A percentile compares a stretch with the other conserved stretches of the same genome.
phyloP scores from a whole-genome alignment of 1,284 basidiomycete species.

The Phylloporus sp. region DNA sequence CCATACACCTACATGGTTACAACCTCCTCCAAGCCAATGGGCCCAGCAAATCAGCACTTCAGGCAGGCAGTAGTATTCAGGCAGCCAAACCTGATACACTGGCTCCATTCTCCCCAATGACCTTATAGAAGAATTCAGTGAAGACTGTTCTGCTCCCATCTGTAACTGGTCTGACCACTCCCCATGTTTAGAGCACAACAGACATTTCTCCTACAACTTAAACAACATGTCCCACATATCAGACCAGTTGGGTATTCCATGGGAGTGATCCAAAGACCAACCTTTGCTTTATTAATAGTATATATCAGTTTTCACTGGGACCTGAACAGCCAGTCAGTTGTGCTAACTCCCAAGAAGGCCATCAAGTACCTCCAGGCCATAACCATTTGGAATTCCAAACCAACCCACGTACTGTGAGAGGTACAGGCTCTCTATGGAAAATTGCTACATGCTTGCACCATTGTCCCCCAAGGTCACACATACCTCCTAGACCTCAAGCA shows the following conservation, averaged over 20 bases:
- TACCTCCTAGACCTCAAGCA: not conserved
- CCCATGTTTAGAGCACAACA: not conserved
- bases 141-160: not conserved
- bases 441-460: not conserved
- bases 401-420: not conserved
- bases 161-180: not conserved
- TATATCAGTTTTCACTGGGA: conserved; percentile 15
- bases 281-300: not conserved
- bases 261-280: conserved; percentile 23
- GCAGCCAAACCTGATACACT: not conserved
- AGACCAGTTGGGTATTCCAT: conserved; percentile 35
- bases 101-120: not conserved
- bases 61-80: not conserved
- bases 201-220: not conserved
- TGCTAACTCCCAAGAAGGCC: no score
- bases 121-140: not conserved
- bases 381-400: accelerated
- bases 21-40: not conserved
- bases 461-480: not conserved
- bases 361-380: no score
- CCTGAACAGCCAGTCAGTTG: not conserved
- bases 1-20: no score
- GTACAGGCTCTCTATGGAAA: not conserved
- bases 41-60: no score
- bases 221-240: conserved; percentile 18